phyloP scores from a whole-genome alignment of 768 basidiomycete genomes.

The Mycena olivaceomarginata region DNA sequence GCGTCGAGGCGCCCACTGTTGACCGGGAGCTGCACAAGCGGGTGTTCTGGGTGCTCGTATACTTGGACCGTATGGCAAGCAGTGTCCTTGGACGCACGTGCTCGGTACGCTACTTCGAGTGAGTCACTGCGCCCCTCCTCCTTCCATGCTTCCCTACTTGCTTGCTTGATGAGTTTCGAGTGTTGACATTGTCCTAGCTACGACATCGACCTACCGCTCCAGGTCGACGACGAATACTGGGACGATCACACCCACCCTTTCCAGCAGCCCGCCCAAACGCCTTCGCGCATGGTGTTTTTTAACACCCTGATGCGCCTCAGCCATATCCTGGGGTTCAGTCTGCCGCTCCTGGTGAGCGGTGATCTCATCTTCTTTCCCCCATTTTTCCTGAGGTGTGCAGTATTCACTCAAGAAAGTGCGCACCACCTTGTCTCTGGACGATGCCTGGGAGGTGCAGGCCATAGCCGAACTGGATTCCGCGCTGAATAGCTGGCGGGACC shows the following conservation, averaged over 20 bases:
- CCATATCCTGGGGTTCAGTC: conserved; percentile 75
- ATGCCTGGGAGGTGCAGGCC: conserved; percentile 76
- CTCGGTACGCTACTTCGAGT: conserved; percentile 15
- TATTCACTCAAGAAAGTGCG: conserved; percentile 83
- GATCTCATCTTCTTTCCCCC: background rate
- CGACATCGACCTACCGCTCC: conserved; percentile 78
- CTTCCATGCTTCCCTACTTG: background rate
- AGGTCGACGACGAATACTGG: conserved; percentile 85
- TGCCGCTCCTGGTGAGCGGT: conserved; percentile 70
- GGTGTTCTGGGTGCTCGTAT: conserved; percentile 70
- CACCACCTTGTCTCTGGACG: conserved; percentile 65
- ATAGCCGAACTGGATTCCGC: conserved; percentile 86
- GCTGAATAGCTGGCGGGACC: conserved; percentile 79
- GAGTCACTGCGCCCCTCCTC: conserved; percentile 63
- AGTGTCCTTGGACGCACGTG: conserved; percentile 71
- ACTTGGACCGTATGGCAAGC: conserved; percentile 67
- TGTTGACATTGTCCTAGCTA: conserved; percentile 64
- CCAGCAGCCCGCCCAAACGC: conserved; percentile 76
- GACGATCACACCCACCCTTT: conserved; percentile 72
- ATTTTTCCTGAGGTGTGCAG: conserved; percentile 44
- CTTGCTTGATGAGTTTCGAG: too few relatives aligned
- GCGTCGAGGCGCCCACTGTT: conserved; percentile 57
- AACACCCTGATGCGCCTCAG: conserved; percentile 72
- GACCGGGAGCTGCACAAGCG: conserved; percentile 87
- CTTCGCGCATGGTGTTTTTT: conserved; percentile 74